Percentiles rank a stretch among this genome's conserved stretches.
Conservation (phyloP, 78 protist species). For the Cavenderia fasciculata region DNA sequence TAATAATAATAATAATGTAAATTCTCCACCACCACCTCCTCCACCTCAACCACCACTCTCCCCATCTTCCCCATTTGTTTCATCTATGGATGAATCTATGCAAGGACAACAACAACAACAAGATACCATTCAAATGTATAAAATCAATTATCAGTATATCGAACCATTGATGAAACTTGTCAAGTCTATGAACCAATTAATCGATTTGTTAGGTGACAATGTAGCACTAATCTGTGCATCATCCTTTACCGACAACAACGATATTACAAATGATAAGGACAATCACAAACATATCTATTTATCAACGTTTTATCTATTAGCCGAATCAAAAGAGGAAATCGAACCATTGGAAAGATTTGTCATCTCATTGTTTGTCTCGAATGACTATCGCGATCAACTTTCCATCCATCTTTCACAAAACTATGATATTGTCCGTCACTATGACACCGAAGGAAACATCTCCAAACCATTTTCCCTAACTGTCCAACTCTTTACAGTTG, state of each 20-base stretch:
- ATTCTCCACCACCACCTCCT: no score
- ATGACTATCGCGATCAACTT: slow-evolving; percentile 17
- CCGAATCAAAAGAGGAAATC: background rate
- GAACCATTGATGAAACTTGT: no score
- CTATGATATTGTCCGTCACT: background rate
- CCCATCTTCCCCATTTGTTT: no score
- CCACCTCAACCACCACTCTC: no score
- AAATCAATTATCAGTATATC: no score
- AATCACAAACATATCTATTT: background rate
- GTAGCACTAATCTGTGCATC: background rate
- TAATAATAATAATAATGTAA: background rate
- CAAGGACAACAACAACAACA: no score
- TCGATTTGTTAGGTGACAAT: slow-evolving; percentile 14
- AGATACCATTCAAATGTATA: no score
- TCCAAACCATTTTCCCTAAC: background rate
- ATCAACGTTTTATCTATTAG: background rate
- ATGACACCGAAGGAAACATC: background rate
- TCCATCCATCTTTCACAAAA: slow-evolving; percentile 11
- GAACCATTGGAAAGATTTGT: slow-evolving; percentile 9
- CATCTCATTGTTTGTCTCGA: background rate
- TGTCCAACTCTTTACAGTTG: slow-evolving; percentile 25
- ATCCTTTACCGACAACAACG: background rate
- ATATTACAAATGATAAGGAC: background rate
- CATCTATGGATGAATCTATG: no score
- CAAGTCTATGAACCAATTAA: slow-evolving; percentile 11